Evolutionary conservation across 176 grass and related monocot species (phyloP), one percentile per base, ranked within the genome.

Genomic region (Carex kokanica): DNA sequence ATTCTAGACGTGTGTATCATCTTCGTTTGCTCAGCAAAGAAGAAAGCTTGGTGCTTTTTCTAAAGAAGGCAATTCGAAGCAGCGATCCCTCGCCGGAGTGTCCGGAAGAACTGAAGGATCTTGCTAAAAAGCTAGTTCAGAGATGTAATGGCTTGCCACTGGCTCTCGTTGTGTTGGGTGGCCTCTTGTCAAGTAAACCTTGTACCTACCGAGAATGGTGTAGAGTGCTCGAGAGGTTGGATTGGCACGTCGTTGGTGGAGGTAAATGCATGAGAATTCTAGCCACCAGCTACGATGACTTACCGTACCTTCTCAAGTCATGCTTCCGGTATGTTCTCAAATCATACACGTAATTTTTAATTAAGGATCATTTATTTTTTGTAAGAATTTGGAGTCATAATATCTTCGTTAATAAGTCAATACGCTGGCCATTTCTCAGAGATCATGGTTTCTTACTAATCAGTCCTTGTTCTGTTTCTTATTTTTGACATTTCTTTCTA

Each of bases 1-100:
- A 75, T 49, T 24, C 67, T 29, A 29, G 9, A 6, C 7, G 16
- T 2, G 65, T 66, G 13, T 60, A 85, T 60, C 27, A 29, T 20
- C 83, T 78, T 13, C 41, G 17, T 6, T 63, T 60, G 14, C 52
- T 85, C 23, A 64, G 11, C 17, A 54, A 85, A 5, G 68, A 52
- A 20, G 49, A 78, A 59, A 84, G 82, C 64, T 84, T 69, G 49
- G 64, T 45, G 52, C 65, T 84, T 11, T 31, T 85, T 11, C 34
- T 65, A 18, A 78, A 38, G 55, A 85, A 79, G 41, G 84, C 58
- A 27, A 53, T 78, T 27, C 84, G 18, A 32, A 16, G 18, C 31
- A 36, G 0, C 23, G 56, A 65, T 51, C 13, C n/a, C 11, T 56
- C 15, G 16, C 53, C 15, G 0, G 3, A 17, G 53, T 67, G 64